phyloP scores from a whole-genome alignment of 116 monocot species.

The Phalaenopsis hybrid region DNA sequence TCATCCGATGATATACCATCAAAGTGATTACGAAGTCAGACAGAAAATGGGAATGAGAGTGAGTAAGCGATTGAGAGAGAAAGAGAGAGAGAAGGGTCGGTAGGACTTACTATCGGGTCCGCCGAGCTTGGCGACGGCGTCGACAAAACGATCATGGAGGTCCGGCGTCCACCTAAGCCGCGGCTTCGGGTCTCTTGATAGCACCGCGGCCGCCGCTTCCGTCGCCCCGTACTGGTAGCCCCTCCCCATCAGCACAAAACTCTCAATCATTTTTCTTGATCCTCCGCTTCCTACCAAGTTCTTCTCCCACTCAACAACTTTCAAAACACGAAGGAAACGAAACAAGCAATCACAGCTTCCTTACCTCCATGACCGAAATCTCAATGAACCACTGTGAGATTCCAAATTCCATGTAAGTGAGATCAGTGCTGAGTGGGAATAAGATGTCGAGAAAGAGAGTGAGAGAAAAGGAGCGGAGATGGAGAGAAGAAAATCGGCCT shows the following conservation, averaged over 20 bases:
- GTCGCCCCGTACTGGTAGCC: neutral
- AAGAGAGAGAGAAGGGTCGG: too few species aligned
- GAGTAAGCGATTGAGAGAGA: too few species aligned
- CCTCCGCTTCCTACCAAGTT: neutral
- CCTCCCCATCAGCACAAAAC: slow-evolving; percentile 9
- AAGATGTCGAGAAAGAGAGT: neutral
- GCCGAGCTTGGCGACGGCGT: slow-evolving; percentile 86
- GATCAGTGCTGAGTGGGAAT: neutral
- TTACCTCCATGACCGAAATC: neutral
- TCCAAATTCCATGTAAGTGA: neutral
- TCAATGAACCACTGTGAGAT: neutral
- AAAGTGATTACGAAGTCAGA: neutral
- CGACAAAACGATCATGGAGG: slow-evolving; percentile 82
- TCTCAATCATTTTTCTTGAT: neutral
- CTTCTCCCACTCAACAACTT: neutral
- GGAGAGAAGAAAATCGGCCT: slow-evolving; percentile 1
- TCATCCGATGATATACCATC: neutral
- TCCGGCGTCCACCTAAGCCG: slow-evolving; percentile 85
- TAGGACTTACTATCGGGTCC: slow-evolving; percentile 66
- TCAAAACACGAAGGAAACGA: neutral
- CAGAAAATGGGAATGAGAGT: neutral
- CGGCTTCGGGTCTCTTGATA: slow-evolving; percentile 58
- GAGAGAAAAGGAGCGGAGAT: neutral
- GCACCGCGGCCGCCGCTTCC: slow-evolving; percentile 11
- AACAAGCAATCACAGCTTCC: neutral